Base-by-base conservation (phyloP, 805 yeast genomes). In the Peterozyma toletana region DNA sequence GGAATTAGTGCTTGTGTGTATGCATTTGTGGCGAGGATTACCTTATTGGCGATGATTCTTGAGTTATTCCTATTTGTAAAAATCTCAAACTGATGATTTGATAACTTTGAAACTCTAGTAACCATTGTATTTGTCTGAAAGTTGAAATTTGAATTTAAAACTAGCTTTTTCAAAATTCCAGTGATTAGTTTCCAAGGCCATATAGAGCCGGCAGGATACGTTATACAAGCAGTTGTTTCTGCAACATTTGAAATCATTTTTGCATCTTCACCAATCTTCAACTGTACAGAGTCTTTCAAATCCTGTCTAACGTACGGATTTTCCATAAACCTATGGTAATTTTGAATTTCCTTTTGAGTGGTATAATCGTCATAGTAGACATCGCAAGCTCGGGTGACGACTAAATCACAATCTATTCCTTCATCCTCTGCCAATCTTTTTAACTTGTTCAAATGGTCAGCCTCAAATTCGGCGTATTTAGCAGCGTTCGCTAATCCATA, bases 151-250 rank as follows among this genome's bases (percentile, higher is more conserved):
- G 38, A 37, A n/a, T 53, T 53, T 14, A 50, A 47, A 9, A 70
- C 52, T 31, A 59, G 49, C 21, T 50, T 50, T 47, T 60, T 59
- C 40, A 71, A 49, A 2, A 72, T 41, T 2, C 58, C 53, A 5
- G 57, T 55, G 41, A 68, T 59, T 2, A 73, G 52, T 48, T 65
- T 66, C 53, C 71, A 68, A 3, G 77, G 73, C 64, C 74, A 70
- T 41, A 71, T 54, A 11, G 67, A 63, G 5, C 69, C 68, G 2
- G 74, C 73, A 2, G 73, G 69, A 42, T 59, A 62, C 1, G 64
- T 55, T 16, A 68, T 42, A 11, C 63, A 60, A 10, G 63, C 60
- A 9, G 52, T 48, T 14, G 65, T 53, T 6, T 52, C 46, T 10
- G 49, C 56, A 30, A 53, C 55, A 31, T 66, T 59, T 3, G 64